Evolutionary conservation across 2,329 filamentous ascomycete species (phyloP).

Genomic region (Fusarium goolgardi): DNA sequence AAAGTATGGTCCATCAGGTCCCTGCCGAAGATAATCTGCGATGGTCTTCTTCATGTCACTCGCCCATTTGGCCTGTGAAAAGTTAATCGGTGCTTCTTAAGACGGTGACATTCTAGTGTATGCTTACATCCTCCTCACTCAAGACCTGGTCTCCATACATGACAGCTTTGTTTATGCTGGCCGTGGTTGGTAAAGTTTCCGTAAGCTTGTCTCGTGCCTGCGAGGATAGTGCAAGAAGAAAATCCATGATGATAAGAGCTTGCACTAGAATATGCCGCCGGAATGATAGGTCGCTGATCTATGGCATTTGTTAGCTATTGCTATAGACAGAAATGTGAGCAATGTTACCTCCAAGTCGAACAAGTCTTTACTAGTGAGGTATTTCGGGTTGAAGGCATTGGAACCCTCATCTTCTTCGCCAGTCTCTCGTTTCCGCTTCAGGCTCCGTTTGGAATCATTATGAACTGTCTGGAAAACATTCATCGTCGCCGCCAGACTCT

Average conservation of each 20-base stretch:
- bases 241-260: conserved; percentile 93
- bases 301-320: conserved; percentile 41
- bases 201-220: conserved; percentile 78
- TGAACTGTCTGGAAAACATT: conserved; percentile 65
- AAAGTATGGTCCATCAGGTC: conserved; percentile 89
- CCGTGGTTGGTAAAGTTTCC: conserved; percentile 66
- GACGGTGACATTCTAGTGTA: not conserved
- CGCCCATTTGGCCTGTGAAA: conserved; percentile 80
- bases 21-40: conserved; percentile 83
- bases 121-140: conserved; percentile 82
- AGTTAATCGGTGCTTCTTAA: conserved; percentile 18
- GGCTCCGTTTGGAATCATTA: conserved; percentile 72
- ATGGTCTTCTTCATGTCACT: conserved; percentile 81
- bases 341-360: conserved; percentile 86
- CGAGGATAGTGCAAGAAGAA: conserved; percentile 88
- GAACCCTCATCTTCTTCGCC: conserved; percentile 64
- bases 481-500: conserved; percentile 75
- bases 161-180: conserved; percentile 83
- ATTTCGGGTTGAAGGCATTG: conserved; percentile 88
- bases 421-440: conserved; percentile 75
- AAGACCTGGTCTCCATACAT: conserved; percentile 79
- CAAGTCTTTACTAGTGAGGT: conserved; percentile 94
- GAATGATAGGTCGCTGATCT: conserved; percentile 93
- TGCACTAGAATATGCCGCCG: conserved; percentile 94
- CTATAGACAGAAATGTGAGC: not conserved